Evolutionary conservation across 2,329 filamentous ascomycete genomes (phyloP), one percentile per base, ranked within the genome.

Genomic region (Cytospora paraplurivora): DNA sequence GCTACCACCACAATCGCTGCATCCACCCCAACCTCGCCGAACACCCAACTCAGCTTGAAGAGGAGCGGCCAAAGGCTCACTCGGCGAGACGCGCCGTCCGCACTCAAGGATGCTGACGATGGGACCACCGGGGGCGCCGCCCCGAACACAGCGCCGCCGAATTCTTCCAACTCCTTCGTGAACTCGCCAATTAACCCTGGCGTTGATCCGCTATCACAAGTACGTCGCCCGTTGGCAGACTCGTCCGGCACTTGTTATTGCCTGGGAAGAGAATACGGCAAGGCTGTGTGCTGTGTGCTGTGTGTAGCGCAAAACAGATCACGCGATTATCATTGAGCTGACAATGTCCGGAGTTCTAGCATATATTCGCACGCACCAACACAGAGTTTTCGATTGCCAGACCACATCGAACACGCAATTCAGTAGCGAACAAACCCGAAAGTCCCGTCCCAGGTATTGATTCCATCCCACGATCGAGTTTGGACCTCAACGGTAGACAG

Each of bases 361-460:
- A 88, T 70, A 88, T 88, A 53, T 78, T 90, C 59, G 82, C 87
- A 71, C 85, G 89, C 69, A 90, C 88, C 60, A 89, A 86, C 70
- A 88, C 87, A 50, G 81, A 85, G 62, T 81, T 80, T 59, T 81
- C 62, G 21, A 21, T 56, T 27, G n/a, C 84, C 10, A 82, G 86
- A 59, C 79, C 84, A 11, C 79, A 84, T 59, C 82, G 82, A 65
- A 74, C 88, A 34, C 82, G 85, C 59, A 80, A 78, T 67, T 74
- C 53, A 15, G 50, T 34, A 19, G 44, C 81, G 64, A 77, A 79
- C 65, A 78, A 80, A 19, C 79, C 82, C 32, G 87, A 88, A 8
- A 84, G 78, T 65, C 79, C 82, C 37, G 73, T 76, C 19, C 72
- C 76, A 67, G 82, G 81, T 61, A 73, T 68, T 10, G 65, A 66